Conservation (phyloP, 78 protist genomes). For the Emiliania huxleyi region DNA sequence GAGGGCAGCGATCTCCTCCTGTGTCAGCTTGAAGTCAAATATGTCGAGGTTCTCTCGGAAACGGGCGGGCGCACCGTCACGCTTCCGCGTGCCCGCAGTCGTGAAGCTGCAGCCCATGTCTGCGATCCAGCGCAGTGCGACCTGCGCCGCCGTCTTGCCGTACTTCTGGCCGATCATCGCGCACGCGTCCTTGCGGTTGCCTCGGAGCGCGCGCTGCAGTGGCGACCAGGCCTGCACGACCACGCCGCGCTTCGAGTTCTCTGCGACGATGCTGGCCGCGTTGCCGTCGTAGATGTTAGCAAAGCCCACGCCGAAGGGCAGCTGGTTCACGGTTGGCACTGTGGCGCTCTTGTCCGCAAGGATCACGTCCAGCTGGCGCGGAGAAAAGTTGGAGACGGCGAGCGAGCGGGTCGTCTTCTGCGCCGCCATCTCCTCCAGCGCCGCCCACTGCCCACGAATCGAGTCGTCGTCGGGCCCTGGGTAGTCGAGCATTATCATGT, state of each 20-base stretch:
- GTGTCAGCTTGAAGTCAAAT: background rate
- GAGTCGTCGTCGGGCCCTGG: background rate
- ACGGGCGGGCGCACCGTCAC: background rate
- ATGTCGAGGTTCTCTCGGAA: background rate
- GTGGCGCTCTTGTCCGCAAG: background rate
- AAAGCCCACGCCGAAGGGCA: background rate
- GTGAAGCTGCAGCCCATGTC: background rate
- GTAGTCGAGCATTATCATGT: constrained; percentile 28
- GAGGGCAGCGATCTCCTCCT: background rate
- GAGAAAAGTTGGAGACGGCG: constrained; percentile 17
- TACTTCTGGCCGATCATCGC: background rate
- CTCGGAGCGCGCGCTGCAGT: background rate
- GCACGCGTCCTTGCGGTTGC: background rate
- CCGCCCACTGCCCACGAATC: constrained; percentile 22
- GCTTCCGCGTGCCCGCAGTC: background rate
- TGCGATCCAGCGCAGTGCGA: background rate
- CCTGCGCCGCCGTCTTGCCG: constrained; percentile 13
- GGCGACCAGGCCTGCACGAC: constrained; percentile 34
- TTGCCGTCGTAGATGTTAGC: background rate
- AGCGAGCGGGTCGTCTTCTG: background rate
- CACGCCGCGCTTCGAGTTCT: background rate
- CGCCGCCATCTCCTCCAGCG: constrained; percentile 25
- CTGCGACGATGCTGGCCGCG: background rate
- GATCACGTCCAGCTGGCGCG: constrained; percentile 17
- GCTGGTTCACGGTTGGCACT: constrained; percentile 19